Evolutionary conservation across 2,329 filamentous ascomycete genomes (phyloP), one percentile per base, ranked within the genome.

Genomic region (Metarhizium rileyi): DNA sequence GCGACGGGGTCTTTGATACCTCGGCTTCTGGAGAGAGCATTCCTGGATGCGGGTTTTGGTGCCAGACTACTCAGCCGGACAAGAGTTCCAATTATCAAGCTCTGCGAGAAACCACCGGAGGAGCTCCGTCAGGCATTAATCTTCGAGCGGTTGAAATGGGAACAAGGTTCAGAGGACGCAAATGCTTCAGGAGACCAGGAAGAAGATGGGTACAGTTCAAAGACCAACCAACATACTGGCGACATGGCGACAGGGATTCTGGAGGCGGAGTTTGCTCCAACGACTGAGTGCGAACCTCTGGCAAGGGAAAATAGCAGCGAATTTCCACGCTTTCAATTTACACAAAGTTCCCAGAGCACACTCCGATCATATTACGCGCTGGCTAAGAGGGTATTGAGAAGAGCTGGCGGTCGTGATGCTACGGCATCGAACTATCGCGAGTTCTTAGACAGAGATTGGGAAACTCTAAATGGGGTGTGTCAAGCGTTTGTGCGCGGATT

Each of bases 61-160:
- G 89, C 87, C 16, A 79, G 87, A 4, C 72, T 95, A 3, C 73
- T 95, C 3, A 86, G 85, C 2, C 80, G 82, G 48, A 93, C 89
- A 1, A 77, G 89, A 53, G 85, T 95, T 3, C 88, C 90, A 0
- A 94, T 95, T 56, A 84, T 95, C 63, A 93, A 94, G 62, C 75
- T 95, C 16, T 95, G 89, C 59, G 77, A 91, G 62, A 77, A 70
- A 40, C 89, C 89, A 2, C 74, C 78, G 0, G 66, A 75, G 2
- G 71, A 76, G 50, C 72, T 94, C 1, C 76, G 76, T 14, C 62
- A 70, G 9, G 80, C 79, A 50, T 73, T 94, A 5, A 60, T 78
- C 4, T 75, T 81, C 30, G 84, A 86, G 58, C 78, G 86, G 6
- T 66, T 72, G 41, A 87, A 83, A 59, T 91, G 87, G 86, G 86